Evolutionary conservation across 2,329 filamentous ascomycete species (phyloP).

Genomic region (Monosporascus sp.): DNA sequence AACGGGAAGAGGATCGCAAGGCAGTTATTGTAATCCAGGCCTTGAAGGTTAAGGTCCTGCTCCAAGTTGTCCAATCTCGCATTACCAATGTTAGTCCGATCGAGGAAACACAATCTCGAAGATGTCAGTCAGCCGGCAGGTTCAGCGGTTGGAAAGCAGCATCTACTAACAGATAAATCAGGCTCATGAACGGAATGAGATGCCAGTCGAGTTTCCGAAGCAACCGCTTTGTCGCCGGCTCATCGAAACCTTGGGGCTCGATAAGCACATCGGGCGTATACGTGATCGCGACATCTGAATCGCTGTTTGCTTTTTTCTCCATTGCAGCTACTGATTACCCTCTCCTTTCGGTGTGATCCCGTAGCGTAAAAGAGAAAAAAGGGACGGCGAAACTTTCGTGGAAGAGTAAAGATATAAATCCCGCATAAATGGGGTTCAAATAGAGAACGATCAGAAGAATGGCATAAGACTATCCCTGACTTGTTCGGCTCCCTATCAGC

Average conservation of each 20-base stretch:
- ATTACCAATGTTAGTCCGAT: slow-evolving; percentile 44
- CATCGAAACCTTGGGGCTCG: slow-evolving; percentile 21
- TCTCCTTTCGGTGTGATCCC: no score
- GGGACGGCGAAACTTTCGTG: no score
- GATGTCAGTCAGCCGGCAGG: neutral
- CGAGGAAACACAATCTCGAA: slow-evolving; percentile 43
- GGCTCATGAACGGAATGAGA: slow-evolving; percentile 53
- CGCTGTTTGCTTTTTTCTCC: no score
- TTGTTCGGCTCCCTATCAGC: no score
- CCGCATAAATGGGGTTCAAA: no score
- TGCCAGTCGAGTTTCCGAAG: slow-evolving; percentile 48
- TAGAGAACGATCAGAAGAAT: no score
- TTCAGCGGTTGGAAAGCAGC: neutral
- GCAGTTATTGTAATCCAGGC: slow-evolving; percentile 57
- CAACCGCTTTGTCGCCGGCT: slow-evolving; percentile 40
- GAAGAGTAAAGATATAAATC: no score
- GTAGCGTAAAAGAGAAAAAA: no score
- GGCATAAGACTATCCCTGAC: no score
- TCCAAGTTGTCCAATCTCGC: slow-evolving; percentile 31
- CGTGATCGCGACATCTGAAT: no score
- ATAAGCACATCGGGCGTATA: neutral
- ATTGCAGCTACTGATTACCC: no score
- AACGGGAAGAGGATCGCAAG: slow-evolving; percentile 58
- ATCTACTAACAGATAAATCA: slow-evolving; percentile 47
- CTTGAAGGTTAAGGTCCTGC: slow-evolving; percentile 40